These are phyloP conservation scores for Phoenix dactylifera DNA, from an alignment of 176 grass and related monocot genomes.

Conservation along the genomic window DNA sequence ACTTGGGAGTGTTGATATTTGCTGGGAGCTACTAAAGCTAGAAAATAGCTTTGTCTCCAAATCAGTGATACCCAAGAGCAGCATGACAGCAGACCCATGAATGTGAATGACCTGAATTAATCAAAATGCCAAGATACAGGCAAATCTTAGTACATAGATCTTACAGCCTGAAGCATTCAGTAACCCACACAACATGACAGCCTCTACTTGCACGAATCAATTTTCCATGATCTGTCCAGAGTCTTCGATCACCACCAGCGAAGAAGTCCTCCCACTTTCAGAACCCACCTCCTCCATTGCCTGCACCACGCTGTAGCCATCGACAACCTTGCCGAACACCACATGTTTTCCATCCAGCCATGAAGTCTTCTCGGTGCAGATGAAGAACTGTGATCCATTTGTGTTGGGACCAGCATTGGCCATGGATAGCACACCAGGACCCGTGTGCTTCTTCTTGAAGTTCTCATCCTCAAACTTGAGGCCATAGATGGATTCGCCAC, in stretches of 20 bases:
- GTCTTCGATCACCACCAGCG: conserved; percentile 48
- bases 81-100: too few relatives aligned
- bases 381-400: conserved; percentile 79
- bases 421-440: conserved; percentile 61
- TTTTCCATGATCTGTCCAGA: conserved; percentile 28
- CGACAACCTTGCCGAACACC: conserved; percentile 63
- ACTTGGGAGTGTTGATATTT: too few relatives aligned
- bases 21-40: neutral
- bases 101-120: too few relatives aligned
- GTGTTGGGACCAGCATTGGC: conserved; percentile 66
- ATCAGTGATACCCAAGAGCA: too few relatives aligned
- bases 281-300: conserved; percentile 57
- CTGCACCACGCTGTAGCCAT: conserved; percentile 50
- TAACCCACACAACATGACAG: too few relatives aligned
- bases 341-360: conserved; percentile 76
- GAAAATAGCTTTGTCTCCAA: neutral
- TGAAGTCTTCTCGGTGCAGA: conserved; percentile 42
- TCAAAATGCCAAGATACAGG: too few relatives aligned
- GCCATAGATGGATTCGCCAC: conserved; percentile 74
- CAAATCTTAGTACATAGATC: too few relatives aligned
- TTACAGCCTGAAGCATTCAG: too few relatives aligned
- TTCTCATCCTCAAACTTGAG: conserved; percentile 63
- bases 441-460: conserved; percentile 48
- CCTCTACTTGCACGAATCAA: too few relatives aligned
- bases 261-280: conserved; percentile 15